These are phyloP conservation scores for Secale cereale DNA, from an alignment of 176 grass and related monocot species.

Conservation along the genomic window DNA sequence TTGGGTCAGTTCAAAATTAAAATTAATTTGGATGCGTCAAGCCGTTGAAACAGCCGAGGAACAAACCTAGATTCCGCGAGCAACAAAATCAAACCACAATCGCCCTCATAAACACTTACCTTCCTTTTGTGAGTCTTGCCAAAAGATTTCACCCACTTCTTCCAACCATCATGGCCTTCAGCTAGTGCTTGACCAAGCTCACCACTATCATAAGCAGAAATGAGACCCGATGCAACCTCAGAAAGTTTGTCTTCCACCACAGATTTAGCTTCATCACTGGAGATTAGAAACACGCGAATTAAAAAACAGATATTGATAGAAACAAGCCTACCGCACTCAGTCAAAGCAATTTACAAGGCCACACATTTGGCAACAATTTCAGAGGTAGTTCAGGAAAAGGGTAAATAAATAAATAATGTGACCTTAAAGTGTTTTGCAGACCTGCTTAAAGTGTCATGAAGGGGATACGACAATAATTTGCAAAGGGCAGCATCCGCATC, in stretches of 20 bases:
- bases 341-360: background rate
- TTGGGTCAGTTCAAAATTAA: background rate
- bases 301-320: background rate
- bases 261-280: conserved; percentile 80
- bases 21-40: background rate
- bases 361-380: conserved; percentile 1
- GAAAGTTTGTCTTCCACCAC: conserved; percentile 91
- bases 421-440: background rate
- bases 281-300: conserved; percentile 12
- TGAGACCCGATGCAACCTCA: conserved; percentile 57
- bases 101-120: conserved; percentile 33
- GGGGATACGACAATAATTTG: conserved; percentile 88
- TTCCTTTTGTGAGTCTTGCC: conserved; percentile 79
- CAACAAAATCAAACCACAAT: conserved; percentile 15
- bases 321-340: background rate
- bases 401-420: background rate
- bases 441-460: conserved; percentile 80
- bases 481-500: conserved; percentile 67
- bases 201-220: conserved; percentile 72
- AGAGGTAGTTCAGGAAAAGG: background rate
- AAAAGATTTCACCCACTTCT: conserved; percentile 90
- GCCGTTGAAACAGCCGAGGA: background rate
- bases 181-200: conserved; percentile 73
- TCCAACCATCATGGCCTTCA: conserved; percentile 74
- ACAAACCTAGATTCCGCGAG: background rate